Evolutionary conservation across 108 stramenopile genomes (phyloP).

Genomic region (Stephanodiscus triporus): DNA sequence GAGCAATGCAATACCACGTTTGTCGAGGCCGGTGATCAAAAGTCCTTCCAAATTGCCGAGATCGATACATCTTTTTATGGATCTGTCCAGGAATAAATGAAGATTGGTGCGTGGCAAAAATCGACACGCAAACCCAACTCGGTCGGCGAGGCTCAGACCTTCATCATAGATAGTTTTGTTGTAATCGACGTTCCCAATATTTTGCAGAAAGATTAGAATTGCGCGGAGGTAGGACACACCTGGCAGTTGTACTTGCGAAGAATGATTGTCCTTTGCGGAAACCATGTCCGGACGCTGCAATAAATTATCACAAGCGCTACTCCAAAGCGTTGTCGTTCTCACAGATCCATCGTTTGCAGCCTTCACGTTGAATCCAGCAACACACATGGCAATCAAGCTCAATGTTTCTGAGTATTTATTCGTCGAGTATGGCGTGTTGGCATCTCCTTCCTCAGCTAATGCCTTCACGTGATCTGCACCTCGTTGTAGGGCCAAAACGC

Average conservation of each 20-base stretch:
- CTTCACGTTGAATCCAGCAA: constrained; percentile 66
- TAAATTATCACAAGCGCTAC: constrained; percentile 66
- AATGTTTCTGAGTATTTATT: constrained; percentile 66
- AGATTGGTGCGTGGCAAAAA: constrained; percentile 63
- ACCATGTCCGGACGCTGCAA: constrained; percentile 46
- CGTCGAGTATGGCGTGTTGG: not conserved
- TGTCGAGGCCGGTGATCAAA: constrained; percentile 74
- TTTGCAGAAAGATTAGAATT: constrained; percentile 63
- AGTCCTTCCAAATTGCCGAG: constrained; percentile 79
- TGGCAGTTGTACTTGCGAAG: constrained; percentile 1
- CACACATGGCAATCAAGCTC: constrained; percentile 75
- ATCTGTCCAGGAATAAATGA: constrained; percentile 57
- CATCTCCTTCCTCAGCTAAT: constrained; percentile 10
- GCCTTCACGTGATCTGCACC: constrained; percentile 56
- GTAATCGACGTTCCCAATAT: constrained; percentile 52
- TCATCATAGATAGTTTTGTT: constrained; percentile 59
- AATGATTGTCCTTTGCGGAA: constrained; percentile 31
- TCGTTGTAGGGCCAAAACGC: constrained; percentile 67
- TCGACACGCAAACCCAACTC: constrained; percentile 79
- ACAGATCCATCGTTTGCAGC: constrained; percentile 25
- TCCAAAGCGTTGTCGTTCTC: constrained; percentile 62
- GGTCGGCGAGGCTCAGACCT: constrained; percentile 66
- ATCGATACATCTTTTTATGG: constrained; percentile 60
- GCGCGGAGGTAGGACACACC: constrained; percentile 70
- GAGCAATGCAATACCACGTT: constrained; percentile 73